Evolutionary conservation across 345 rosid genomes (phyloP).

Genomic region (Eucalyptus curtisii): DNA sequence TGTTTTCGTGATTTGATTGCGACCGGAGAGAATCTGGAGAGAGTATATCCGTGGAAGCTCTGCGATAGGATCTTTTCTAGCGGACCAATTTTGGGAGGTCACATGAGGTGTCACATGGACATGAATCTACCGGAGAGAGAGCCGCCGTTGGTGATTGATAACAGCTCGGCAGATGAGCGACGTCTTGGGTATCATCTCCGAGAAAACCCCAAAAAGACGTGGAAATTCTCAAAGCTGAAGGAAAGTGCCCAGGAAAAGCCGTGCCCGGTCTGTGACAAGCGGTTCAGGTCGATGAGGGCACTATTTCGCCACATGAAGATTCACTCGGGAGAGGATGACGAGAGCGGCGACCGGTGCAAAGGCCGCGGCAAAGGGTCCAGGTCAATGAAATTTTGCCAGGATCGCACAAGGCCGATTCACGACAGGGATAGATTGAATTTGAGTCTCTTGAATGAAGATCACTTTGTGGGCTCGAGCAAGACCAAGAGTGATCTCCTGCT

Average conservation of each 20-base stretch:
- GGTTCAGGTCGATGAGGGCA: constrained; percentile 21
- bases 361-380: constrained; percentile 36
- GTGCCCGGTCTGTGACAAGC: constrained; percentile 18
- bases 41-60: constrained; percentile 9
- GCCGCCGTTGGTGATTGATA: background rate
- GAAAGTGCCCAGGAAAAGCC: background rate
- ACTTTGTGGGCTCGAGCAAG: background rate
- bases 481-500: background rate
- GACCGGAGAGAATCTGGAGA: background rate
- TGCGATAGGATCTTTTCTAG: constrained; percentile 16
- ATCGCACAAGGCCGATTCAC: background rate
- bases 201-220: constrained; percentile 59
- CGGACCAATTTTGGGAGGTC: constrained; percentile 17
- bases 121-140: background rate
- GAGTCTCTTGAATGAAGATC: background rate
- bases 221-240: constrained; percentile 13
- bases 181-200: constrained; percentile 29
- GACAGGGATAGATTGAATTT: background rate
- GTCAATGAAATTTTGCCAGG: constrained; percentile 9
- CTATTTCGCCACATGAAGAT: constrained; percentile 43
- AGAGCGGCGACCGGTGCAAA: constrained; percentile 15
- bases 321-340: constrained; percentile 28
- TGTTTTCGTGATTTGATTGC: background rate
- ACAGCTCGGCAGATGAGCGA: background rate
- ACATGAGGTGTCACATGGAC: constrained; percentile 13